Conservation (phyloP, 225 moss, liverwort and hornwort genomes). For the Lunularia cruciata region DNA sequence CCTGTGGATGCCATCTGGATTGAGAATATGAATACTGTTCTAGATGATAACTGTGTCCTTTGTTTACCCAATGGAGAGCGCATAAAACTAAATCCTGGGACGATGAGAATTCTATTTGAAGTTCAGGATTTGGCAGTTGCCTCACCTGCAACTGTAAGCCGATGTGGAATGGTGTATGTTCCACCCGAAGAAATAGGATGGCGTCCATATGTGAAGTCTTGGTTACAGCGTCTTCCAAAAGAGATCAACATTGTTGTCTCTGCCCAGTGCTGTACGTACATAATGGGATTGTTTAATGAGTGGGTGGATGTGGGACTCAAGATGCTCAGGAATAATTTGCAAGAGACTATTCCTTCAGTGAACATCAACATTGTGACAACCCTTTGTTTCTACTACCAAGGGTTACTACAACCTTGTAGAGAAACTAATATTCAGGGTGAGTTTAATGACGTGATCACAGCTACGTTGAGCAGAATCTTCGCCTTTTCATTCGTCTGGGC, state of each 20-base stretch:
- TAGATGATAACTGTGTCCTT: conserved; percentile 83
- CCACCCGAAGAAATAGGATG: conserved; percentile 81
- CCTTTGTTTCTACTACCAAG: conserved; percentile 66
- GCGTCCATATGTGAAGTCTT: conserved; percentile 76
- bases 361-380: conserved; percentile 84
- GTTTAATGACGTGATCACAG: conserved; percentile 46
- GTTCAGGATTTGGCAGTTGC: conserved; percentile 88
- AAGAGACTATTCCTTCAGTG: conserved; percentile 72
- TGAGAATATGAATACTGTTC: conserved; percentile 81
- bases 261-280: conserved; percentile 31
- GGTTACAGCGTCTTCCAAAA: conserved; percentile 59
- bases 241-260: conserved; percentile 53
- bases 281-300: conserved; percentile 49
- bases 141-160: conserved; percentile 86
- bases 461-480: conserved; percentile 63
- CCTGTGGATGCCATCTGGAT: conserved; percentile 97
- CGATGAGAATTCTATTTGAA: conserved; percentile 92
- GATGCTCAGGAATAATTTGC: conserved; percentile 52
- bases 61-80: conserved; percentile 92
- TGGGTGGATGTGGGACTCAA: conserved; percentile 66
- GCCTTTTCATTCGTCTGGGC: conserved; percentile 70
- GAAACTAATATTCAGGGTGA: conserved; percentile 54
- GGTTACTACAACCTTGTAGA: conserved; percentile 62
- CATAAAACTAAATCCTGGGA: conserved; percentile 70
- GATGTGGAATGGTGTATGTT: conserved; percentile 95